A percentile compares a stretch with the other conserved stretches of the same genome.
Conservation (phyloP, 2,329 filamentous ascomycete genomes). For the Taxawa tesnikishii region DNA sequence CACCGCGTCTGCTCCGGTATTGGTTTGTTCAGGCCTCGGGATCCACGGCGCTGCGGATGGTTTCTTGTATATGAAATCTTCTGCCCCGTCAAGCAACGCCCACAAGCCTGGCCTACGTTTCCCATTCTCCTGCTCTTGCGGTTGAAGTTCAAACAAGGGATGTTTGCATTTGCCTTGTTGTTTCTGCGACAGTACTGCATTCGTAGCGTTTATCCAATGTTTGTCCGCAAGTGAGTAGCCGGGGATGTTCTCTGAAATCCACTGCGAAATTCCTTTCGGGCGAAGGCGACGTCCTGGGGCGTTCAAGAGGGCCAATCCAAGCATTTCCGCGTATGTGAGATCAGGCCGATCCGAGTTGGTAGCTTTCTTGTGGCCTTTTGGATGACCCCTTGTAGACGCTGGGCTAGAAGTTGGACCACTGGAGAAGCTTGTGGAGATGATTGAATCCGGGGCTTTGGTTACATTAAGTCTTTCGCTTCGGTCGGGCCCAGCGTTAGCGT, state of each 20-base stretch:
- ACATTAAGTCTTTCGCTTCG: background rate
- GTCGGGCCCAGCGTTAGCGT: background rate
- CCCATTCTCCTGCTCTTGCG: background rate
- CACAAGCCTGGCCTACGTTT: slow-evolving; percentile 7
- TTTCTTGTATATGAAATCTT: too few relatives aligned
- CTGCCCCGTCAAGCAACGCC: slow-evolving; percentile 11
- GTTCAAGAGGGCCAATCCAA: slow-evolving; percentile 18
- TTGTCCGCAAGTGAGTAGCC: slow-evolving; percentile 10
- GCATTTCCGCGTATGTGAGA: slow-evolving; percentile 11
- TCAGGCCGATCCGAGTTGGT: slow-evolving; percentile 1
- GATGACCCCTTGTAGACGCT: too few relatives aligned
- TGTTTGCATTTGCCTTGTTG: background rate
- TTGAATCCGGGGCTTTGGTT: too few relatives aligned
- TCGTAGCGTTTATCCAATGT: slow-evolving; percentile 8
- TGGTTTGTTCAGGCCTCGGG: too few relatives aligned
- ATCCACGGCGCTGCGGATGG: too few relatives aligned
- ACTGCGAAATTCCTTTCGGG: slow-evolving; percentile 10
- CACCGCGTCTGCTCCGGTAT: too few relatives aligned
- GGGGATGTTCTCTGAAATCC: slow-evolving; percentile 18
- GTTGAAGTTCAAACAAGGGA: background rate
- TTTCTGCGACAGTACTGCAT: background rate
- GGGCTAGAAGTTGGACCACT: too few relatives aligned
- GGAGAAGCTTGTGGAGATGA: too few relatives aligned
- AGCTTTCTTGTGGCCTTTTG: slow-evolving; percentile 1
- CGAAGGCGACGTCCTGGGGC: slow-evolving; percentile 12